Percentiles rank a stretch among this genome's conserved stretches.
phyloP scores from a whole-genome alignment of 768 basidiomycete genomes.

The Rickenella mellea region DNA sequence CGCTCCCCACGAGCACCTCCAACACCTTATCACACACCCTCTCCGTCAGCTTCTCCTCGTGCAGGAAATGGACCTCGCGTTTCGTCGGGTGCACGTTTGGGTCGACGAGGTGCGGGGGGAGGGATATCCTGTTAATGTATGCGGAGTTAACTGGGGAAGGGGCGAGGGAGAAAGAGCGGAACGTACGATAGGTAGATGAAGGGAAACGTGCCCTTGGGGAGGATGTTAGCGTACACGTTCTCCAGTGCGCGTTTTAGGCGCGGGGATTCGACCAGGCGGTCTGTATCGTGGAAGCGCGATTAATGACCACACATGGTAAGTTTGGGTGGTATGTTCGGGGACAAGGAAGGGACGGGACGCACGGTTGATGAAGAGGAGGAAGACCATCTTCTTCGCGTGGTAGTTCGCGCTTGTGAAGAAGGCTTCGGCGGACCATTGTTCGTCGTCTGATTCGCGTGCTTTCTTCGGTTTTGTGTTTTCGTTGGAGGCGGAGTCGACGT shows the following conservation, averaged over 20 bases:
- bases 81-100: constrained; percentile 99
- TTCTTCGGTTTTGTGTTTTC: constrained; percentile 16
- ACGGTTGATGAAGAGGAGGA: constrained; percentile 95
- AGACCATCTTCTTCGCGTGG: constrained; percentile 75
- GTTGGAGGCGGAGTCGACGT: too few relatives aligned
- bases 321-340: not conserved
- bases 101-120: constrained; percentile 81
- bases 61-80: constrained; percentile 88
- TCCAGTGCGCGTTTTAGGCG: constrained; percentile 86
- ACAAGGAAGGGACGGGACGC: constrained; percentile 17
- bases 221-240: constrained; percentile 68
- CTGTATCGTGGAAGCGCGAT: too few relatives aligned
- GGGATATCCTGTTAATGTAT: constrained; percentile 22
- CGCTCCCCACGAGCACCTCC: constrained; percentile 45
- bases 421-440: constrained; percentile 64
- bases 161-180: not conserved
- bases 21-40: constrained; percentile 68
- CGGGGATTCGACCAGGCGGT: constrained; percentile 84
- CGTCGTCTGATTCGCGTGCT: constrained; percentile 20
- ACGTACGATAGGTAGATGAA: constrained; percentile 91
- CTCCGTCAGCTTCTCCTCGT: constrained; percentile 82
- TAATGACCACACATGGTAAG: not conserved
- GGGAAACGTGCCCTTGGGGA: constrained; percentile 84
- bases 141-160: too few relatives aligned
- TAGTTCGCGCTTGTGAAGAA: constrained; percentile 84